Evolutionary conservation across 345 rosid species (phyloP).

Genomic region (Aquilaria malaccensis): DNA sequence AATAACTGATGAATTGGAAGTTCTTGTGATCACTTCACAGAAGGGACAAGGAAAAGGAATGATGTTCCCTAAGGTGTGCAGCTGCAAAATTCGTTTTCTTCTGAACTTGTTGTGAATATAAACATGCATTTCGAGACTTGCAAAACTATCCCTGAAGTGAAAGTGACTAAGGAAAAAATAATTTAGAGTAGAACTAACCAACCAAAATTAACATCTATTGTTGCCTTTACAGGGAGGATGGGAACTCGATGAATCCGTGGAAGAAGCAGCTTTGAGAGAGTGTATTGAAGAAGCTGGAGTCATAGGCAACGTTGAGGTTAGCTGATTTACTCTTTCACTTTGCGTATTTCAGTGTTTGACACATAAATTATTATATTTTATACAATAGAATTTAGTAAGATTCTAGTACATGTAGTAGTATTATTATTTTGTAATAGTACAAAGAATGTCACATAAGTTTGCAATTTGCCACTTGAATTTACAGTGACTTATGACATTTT

Average conservation of each 20-base stretch:
- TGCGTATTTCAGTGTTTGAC: neutral
- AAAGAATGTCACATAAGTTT: too few species aligned
- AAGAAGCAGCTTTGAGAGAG: conserved; percentile 77
- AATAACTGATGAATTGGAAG: conserved; percentile 42
- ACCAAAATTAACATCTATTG: conserved; percentile 4
- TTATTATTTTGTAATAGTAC: too few species aligned
- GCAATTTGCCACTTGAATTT: too few species aligned
- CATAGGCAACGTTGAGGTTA: conserved; percentile 65
- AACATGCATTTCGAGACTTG: too few species aligned
- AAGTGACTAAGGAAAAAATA: too few species aligned
- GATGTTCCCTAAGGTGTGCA: conserved; percentile 82
- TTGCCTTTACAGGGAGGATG: conserved; percentile 63
- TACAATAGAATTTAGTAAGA: neutral
- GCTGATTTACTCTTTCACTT: neutral
- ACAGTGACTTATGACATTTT: neutral
- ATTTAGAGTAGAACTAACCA: neutral
- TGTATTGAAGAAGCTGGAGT: conserved; percentile 88
- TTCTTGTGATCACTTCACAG: conserved; percentile 72
- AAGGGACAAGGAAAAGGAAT: conserved; percentile 62
- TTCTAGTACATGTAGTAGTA: neutral
- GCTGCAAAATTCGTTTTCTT: neutral
- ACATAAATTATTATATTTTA: neutral
- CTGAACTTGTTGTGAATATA: neutral
- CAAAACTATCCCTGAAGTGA: too few species aligned
- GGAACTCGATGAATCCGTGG: conserved; percentile 82